phyloP scores from a whole-genome alignment of 129 eudicot species.

The Pulicaria dysenterica region DNA sequence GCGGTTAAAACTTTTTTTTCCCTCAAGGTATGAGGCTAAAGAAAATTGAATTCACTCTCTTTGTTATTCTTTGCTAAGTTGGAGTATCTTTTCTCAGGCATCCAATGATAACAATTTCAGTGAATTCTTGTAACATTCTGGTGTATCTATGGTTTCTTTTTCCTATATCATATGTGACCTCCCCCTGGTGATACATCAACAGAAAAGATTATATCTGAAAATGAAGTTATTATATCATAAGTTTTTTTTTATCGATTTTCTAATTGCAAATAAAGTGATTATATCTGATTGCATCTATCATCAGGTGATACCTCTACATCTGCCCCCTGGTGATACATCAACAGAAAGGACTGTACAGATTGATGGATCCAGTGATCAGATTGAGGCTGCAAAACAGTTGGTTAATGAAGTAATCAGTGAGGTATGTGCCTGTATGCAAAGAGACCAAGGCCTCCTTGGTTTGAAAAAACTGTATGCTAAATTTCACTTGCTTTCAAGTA shows the following conservation, averaged over 20 bases:
- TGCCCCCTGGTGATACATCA: conserved; percentile 88
- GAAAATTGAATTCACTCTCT: background rate
- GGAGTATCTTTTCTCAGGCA: background rate
- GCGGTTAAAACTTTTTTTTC: background rate
- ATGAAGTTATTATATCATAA: no score
- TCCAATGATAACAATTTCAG: background rate
- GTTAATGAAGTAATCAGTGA: conserved; percentile 88
- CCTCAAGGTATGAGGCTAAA: background rate
- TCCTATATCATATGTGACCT: background rate
- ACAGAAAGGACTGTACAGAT: conserved; percentile 86
- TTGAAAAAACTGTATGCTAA: conserved; percentile 17
- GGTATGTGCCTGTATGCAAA: conserved; percentile 59
- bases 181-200: conserved; percentile 74
- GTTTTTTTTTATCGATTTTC: conserved; percentile 1
- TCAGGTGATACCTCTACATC: conserved; percentile 93
- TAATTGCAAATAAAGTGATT: conserved; percentile 7
- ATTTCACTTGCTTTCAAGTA: conserved; percentile 23
- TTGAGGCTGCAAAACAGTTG: conserved; percentile 89
- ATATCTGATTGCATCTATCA: conserved; percentile 22
- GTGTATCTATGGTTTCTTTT: background rate
- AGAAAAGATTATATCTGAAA: no score
- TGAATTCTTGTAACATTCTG: background rate
- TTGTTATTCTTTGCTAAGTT: background rate
- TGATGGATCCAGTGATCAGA: conserved; percentile 83
- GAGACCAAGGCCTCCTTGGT: conserved; percentile 35